Base-by-base conservation (phyloP, 441 rosid genomes). In the Populus tomentosa region DNA sequence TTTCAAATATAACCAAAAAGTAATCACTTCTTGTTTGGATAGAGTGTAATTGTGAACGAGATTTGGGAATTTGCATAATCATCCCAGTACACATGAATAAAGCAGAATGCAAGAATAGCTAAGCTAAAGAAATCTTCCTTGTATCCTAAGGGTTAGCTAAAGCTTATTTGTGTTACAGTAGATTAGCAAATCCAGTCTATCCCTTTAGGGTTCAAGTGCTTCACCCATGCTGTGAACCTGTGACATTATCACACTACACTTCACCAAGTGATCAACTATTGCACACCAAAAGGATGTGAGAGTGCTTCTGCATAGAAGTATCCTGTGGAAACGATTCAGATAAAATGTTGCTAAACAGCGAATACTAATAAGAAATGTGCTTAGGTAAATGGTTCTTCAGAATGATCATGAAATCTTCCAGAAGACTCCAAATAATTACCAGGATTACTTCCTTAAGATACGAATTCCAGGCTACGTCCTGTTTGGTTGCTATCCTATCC, bases 61-160 rank as follows among this genome's bases (percentile, higher is more conserved):
- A 65, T 13, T 50, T n/a, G 13, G 32, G 50, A 21, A 66, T 10
- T 42, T 30, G 46, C 71, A 46, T 46, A 75, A 14, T 24, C 30
- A 46, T 26, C 6, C 32, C 14, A 2, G n/a, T 7, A 42, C 13
- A 20, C 28, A 14, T 23, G 32, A 40, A 32, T 33, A 21, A 24
- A 61, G 64, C 13, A 75, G 23, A 50, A 14, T 67, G 21, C 78
- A 42, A 75, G 72, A 75, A 67, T 10, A 46, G 14, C 72, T 56
- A 28, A 67, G 21, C 10, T 11, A 75, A n/a, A 53, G 13, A 64
- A 24, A 64, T 64, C 67, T 21, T 64, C 67, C 16, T 50, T 1
- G n/a, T 50, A 50, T 50, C 59, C 7, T 16, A 50, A 50, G 1
- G 50, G 50, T 42, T 42, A 11, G 50, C 50, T 42, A 42, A 42